phyloP scores from a whole-genome alignment of 768 basidiomycete genomes.

The Tylopilus plumbeoviolaceoides region DNA sequence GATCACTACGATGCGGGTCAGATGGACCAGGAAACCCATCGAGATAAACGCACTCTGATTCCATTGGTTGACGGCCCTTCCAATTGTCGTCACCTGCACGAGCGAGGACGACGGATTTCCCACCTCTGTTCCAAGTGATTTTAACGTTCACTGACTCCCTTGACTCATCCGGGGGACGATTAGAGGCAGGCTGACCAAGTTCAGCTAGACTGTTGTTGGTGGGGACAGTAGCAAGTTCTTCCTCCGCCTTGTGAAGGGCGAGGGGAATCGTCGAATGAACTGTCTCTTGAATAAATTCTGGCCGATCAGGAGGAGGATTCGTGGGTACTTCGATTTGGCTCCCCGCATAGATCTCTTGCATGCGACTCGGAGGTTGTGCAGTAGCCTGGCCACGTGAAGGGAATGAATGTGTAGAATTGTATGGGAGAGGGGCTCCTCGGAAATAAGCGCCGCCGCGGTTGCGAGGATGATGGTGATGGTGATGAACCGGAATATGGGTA shows the following conservation, averaged over 20 bases:
- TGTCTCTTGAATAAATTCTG: constrained; percentile 50
- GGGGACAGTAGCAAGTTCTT: constrained; percentile 18
- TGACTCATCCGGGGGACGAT: constrained; percentile 23
- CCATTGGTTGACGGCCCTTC: constrained; percentile 66
- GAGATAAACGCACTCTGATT: constrained; percentile 48
- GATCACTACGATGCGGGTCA: constrained; percentile 24
- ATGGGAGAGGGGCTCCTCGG: constrained; percentile 34
- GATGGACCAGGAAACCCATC: constrained; percentile 5
- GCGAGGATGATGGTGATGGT: constrained; percentile 29
- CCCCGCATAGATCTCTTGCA: constrained; percentile 44
- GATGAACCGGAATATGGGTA: constrained; percentile 38
- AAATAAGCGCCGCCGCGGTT: constrained; percentile 32
- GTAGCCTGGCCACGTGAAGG: constrained; percentile 31
- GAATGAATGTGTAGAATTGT: constrained; percentile 44
- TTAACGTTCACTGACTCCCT: constrained; percentile 39
- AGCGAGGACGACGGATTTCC: constrained; percentile 59
- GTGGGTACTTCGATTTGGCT: constrained; percentile 31
- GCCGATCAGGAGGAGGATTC: constrained; percentile 23
- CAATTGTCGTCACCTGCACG: constrained; percentile 74
- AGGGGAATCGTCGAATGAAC: constrained; percentile 63
- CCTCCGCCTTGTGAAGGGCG: constrained; percentile 39
- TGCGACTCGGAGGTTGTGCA: constrained; percentile 31
- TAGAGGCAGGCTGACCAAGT: constrained; percentile 17
- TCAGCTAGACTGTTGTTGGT: constrained; percentile 13
- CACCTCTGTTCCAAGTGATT: constrained; percentile 65